Base-by-base conservation (phyloP, 2,329 filamentous ascomycete genomes). In the Chaetomium sp. region DNA sequence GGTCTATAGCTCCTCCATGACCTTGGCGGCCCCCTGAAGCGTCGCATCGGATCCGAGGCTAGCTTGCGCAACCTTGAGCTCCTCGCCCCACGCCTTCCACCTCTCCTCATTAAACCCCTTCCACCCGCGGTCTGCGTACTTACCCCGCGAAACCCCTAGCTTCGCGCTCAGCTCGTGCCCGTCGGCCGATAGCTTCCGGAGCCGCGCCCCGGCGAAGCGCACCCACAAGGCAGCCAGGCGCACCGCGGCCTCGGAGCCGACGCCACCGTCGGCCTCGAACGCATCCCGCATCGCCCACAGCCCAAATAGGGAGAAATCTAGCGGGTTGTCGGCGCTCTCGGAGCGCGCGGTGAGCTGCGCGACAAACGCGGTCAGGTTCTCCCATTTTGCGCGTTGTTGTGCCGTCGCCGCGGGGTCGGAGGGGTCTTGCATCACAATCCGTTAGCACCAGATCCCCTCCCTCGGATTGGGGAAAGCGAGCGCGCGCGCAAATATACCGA, bases 241-340 rank as follows among this genome's bases (percentile, higher is more conserved):
- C 29, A 71, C 64, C 8, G 71, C 68, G 0, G 55, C 27, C 19
- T 68, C 42, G 3, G 71, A 63, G 2, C 9, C 19, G 0, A 21
- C n/a, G 7, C 47, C 25, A 1, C 29, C 5, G 1, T 64, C 51
- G 45, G 68, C 67, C 57, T 76, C 74, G 21, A 75, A 71, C 2
- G 72, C 73, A 1, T 60, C 60, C n/a, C 74, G 67, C 57, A 75
- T 50, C 2, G 67, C 63, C 74, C 74, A 75, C 12, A 76, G 65
- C 8, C 65, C 73, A 33, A 67, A 74, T 25, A 72, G 50, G 9
- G 74, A 71, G 65, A 70, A 73, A 58, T 75, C 70, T 21, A 73
- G 66, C 2, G 69, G 67, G 50, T 64, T 60, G 9, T 58, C 47
- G 21, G 27, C 53, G 53, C 58, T 23, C n/a, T 50, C 12, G 33